Evolutionary conservation across 768 basidiomycete species (phyloP).

Genomic region (Kockovaella imperatae): DNA sequence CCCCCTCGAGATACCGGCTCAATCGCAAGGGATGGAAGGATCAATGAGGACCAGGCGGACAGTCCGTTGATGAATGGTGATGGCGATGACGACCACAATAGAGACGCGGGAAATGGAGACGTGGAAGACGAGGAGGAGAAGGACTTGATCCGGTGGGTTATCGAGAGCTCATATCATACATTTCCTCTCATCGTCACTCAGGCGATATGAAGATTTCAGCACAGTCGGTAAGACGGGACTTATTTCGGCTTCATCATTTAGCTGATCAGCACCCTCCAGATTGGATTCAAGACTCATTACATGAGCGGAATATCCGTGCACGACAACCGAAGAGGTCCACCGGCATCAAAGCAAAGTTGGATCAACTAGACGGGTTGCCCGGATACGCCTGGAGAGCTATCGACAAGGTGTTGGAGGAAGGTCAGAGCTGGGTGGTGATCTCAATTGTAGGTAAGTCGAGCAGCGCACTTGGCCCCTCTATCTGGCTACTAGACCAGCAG

Average conservation of each 20-base stretch:
- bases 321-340: conserved; percentile 37
- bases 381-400: conserved; percentile 56
- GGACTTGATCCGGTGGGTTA: conserved; percentile 22
- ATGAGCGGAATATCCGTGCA: conserved; percentile 69
- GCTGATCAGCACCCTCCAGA: conserved; percentile 54
- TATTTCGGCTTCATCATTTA: conserved; percentile 1
- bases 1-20: too few species aligned
- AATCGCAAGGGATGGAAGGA: neutral
- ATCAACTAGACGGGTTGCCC: conserved; percentile 28
- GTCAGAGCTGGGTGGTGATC: conserved; percentile 88
- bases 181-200: conserved; percentile 42
- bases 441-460: conserved; percentile 69
- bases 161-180: too few species aligned
- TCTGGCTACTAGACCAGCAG: too few species aligned
- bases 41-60: conserved; percentile 9
- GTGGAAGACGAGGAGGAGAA: conserved; percentile 24
- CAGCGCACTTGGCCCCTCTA: too few species aligned
- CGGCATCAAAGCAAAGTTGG: conserved; percentile 45
- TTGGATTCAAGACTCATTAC: conserved; percentile 92
- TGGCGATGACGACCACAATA: too few species aligned
- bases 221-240: conserved; percentile 66
- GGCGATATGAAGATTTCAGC: conserved; percentile 89
- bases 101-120: neutral
- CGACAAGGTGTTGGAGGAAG: conserved; percentile 57
- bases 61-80: conserved; percentile 23